Evolutionary conservation across 2,329 filamentous ascomycete genomes (phyloP), one percentile per base, ranked within the genome.

Genomic region (Teratosphaeria zuluensis): DNA sequence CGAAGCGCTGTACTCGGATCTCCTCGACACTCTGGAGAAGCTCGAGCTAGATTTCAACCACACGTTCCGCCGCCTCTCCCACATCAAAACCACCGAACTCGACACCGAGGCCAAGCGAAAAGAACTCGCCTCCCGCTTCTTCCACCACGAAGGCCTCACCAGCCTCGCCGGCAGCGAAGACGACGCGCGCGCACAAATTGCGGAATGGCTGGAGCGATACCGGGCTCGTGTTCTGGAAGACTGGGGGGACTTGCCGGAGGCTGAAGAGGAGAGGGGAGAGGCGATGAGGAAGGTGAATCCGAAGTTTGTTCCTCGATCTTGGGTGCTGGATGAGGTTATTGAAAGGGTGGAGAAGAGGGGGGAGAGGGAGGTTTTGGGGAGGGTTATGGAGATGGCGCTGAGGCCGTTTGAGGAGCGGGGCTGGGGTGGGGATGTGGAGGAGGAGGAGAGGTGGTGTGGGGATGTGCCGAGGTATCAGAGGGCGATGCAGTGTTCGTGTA

Each of bases 291-390:
- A 77, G 30, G 88, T 92, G 24, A 99, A 99, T 70, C 94, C 94
- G 2, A 96, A 89, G 76, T 99, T 99, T 68, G 79, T 96, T 0
- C 90, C 94, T 0, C 83, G 91, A 53, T 86, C 88, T 19, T 99
- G 92, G 92, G 84, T 99, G 56, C 79, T 99, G 21, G 92, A 97
- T 71, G 94, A 99, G 73, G 73, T 99, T 14, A 97, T 99, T 64
- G 84, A 88, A 53, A 83, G 90, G 9, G 92, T 97, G 0, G 90
- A 97, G 73, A 89, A 89, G 71, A 84, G 86, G 56, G 84, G 85
- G 2, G 92, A 99, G 68, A 80, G 89, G 58, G 86, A 91, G 8
- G 85, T 97, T 38, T 73, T 99, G 52, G 78, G 83, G 12, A 80
- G 86, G 32, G 80, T 94, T 28, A 90, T 95, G 86, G 83, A 90